Conservation (phyloP, 139 green algal genomes). For the Chlamydomonas incerta region DNA sequence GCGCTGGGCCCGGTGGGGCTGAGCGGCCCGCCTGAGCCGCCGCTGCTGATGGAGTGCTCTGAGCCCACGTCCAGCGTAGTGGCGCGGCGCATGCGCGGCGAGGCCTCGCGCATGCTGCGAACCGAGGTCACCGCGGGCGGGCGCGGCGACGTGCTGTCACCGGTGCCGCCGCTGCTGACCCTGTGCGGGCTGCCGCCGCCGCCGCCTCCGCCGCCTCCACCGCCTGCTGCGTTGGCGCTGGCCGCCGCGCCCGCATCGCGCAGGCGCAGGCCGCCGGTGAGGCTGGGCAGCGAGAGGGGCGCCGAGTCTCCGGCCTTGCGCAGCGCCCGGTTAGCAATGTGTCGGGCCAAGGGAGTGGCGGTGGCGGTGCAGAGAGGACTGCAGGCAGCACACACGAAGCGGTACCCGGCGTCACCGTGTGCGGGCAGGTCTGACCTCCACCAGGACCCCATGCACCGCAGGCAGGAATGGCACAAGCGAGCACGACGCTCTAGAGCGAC, state of each 20-base stretch:
- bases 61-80: not conserved
- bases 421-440: too few relatives aligned
- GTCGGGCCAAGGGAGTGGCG: constrained; percentile 8
- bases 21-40: not conserved
- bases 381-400: too few relatives aligned
- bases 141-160: not conserved
- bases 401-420: too few relatives aligned
- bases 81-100: constrained; percentile 12
- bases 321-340: constrained; percentile 3
- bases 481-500: too few relatives aligned
- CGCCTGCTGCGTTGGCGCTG: not conserved
- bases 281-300: constrained; percentile 2
- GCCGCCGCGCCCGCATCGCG: not conserved
- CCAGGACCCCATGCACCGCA: too few relatives aligned
- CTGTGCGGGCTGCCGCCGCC: too few relatives aligned
- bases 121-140: not conserved
- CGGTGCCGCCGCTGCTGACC: not conserved
- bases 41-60: not conserved
- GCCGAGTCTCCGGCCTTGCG: constrained; percentile 12
- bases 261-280: not conserved
- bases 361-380: constrained; percentile 9
- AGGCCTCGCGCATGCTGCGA: not conserved
- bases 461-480: too few relatives aligned
- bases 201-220: not conserved
- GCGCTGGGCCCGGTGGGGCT: too few relatives aligned